Percentiles rank a stretch among this genome's conserved stretches.
These are phyloP conservation scores for Catharanthus roseus DNA, from an alignment of 257 asterid species.

Conservation along the genomic window DNA sequence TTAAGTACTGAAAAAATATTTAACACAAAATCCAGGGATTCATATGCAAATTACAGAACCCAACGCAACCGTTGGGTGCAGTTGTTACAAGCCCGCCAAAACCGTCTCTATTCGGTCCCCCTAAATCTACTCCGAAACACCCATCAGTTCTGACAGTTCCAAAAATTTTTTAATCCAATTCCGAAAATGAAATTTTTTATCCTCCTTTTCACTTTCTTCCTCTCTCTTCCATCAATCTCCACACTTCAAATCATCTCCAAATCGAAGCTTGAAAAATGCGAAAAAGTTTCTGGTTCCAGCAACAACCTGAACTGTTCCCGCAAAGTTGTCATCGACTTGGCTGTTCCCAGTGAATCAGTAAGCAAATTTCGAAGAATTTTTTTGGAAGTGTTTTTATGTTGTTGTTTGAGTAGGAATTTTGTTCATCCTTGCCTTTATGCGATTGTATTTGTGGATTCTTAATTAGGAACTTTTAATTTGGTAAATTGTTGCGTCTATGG, in stretches of 20 bases:
- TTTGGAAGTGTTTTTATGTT: neutral
- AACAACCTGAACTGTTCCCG: conserved; percentile 64
- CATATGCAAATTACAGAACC: conserved; percentile 49
- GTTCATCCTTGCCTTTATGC: neutral
- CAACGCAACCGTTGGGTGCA: conserved; percentile 46
- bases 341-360: conserved; percentile 92
- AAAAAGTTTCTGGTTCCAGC: conserved; percentile 46
- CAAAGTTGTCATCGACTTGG: conserved; percentile 66
- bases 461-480: neutral
- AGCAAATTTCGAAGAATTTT: neutral
- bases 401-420: neutral
- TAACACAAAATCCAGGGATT: neutral
- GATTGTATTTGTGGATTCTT: neutral
- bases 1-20: neutral
- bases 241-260: conserved; percentile 66
- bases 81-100: conserved; percentile 28
- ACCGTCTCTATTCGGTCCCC: conserved; percentile 1
- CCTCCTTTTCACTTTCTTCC: conserved; percentile 12
- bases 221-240: conserved; percentile 20
- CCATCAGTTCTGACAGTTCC: conserved; percentile 11
- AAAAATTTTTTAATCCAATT: neutral
- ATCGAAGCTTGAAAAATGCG: conserved; percentile 78
- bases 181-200: conserved; percentile 12
- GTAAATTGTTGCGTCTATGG: neutral
- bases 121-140: neutral